phyloP scores from a whole-genome alignment of 139 green algal genomes.

The Picochlorum costavermella region DNA sequence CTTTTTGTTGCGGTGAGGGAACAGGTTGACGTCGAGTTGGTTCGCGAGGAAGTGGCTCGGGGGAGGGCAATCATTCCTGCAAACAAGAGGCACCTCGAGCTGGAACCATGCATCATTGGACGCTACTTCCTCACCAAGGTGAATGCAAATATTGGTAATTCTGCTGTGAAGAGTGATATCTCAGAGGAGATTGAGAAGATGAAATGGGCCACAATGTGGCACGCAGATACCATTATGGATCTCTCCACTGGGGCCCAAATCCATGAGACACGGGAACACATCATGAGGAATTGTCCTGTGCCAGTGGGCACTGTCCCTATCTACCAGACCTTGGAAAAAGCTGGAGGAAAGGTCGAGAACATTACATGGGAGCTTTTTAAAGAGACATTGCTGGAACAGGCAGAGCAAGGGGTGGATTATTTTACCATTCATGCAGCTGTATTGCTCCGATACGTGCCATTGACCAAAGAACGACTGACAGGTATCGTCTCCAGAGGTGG shows the following conservation, averaged over 20 bases:
- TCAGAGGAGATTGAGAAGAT: slow-evolving; percentile 97
- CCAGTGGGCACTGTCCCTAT: slow-evolving; percentile 82
- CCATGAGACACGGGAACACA: slow-evolving; percentile 88
- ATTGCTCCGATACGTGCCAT: slow-evolving; percentile 79
- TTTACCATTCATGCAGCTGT: slow-evolving; percentile 96
- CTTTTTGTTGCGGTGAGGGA: slow-evolving; percentile 78
- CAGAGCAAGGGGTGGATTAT: slow-evolving; percentile 95
- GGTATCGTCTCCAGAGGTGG: slow-evolving; percentile 90
- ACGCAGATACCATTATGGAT: slow-evolving; percentile 95
- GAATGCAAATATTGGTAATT: slow-evolving; percentile 97
- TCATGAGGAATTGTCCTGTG: slow-evolving; percentile 88
- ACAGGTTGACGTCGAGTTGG: slow-evolving; percentile 81
- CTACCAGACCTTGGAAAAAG: slow-evolving; percentile 85
- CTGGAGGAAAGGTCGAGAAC: slow-evolving; percentile 64
- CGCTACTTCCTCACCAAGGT: slow-evolving; percentile 90
- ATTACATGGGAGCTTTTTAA: slow-evolving; percentile 96
- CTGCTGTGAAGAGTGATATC: slow-evolving; percentile 76
- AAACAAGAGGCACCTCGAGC: slow-evolving; percentile 89
- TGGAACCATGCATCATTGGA: slow-evolving; percentile 87
- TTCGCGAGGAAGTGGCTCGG: slow-evolving; percentile 84
- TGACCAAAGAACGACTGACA: slow-evolving; percentile 84
- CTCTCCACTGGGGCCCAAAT: slow-evolving; percentile 89
- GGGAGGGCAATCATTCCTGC: slow-evolving; percentile 93
- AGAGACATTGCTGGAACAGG: slow-evolving; percentile 81
- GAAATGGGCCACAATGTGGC: slow-evolving; percentile 89